phyloP scores from a whole-genome alignment of 371 early-diverging fungal species.

The Sporodiniella umbellata region DNA sequence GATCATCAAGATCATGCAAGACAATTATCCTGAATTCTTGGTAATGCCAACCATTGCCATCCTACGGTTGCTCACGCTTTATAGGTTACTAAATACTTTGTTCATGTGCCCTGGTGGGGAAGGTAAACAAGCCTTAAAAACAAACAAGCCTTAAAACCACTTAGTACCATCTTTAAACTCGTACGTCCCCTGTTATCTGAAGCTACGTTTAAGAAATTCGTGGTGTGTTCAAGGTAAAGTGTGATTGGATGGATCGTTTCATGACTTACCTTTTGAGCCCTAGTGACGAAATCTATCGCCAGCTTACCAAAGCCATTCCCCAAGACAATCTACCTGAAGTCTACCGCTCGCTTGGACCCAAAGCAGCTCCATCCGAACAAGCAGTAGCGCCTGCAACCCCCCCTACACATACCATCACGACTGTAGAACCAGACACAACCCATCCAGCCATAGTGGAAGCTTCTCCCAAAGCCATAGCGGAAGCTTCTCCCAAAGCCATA shows the following conservation, averaged over 20 bases:
- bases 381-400: too few relatives aligned
- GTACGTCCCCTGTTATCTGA: conserved; percentile 52
- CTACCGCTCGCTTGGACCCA: conserved; percentile 5
- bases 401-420: too few relatives aligned
- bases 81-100: conserved; percentile 53
- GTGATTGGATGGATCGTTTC: background rate
- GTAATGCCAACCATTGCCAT: conserved; percentile 17
- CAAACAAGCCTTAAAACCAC: background rate
- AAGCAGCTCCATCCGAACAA: background rate
- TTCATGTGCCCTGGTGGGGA: conserved; percentile 63
- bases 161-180: conserved; percentile 53
- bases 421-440: too few relatives aligned
- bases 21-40: conserved; percentile 64
- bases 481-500: too few relatives aligned
- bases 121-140: conserved; percentile 21
- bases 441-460: too few relatives aligned
- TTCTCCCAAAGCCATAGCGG: too few relatives aligned
- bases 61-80: background rate
- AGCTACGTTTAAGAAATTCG: conserved; percentile 58
- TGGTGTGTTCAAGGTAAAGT: conserved; percentile 45
- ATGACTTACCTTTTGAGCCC: background rate
- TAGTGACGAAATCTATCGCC: conserved; percentile 12
- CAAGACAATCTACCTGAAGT: conserved; percentile 10
- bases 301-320: conserved; percentile 6
- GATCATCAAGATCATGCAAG: conserved; percentile 55